phyloP scores from a whole-genome alignment of 345 rosid species.

The Heritiera fomes region DNA sequence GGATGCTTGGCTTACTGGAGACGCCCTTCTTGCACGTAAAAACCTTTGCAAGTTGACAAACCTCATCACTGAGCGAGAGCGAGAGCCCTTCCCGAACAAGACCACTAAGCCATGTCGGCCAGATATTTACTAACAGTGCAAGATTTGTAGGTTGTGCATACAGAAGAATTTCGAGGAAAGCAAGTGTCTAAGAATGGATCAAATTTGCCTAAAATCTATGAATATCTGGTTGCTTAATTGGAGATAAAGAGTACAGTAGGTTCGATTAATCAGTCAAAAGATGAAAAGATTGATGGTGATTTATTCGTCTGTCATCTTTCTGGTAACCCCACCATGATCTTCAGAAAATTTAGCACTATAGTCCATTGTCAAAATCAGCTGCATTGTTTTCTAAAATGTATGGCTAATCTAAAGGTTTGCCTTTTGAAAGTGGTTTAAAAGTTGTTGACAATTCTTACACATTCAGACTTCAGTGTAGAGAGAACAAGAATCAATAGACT shows the following conservation, averaged over 20 bases:
- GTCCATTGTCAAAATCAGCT: neutral
- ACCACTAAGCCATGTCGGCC: conserved; percentile 7
- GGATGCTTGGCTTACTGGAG: neutral
- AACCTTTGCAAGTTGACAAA: neutral
- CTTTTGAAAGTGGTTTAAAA: neutral
- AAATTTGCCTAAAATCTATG: neutral
- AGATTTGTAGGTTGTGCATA: neutral
- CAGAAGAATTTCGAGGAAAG: neutral
- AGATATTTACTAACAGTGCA: neutral
- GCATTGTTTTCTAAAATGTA: neutral
- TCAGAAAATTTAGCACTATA: neutral
- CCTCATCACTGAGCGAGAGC: too few relatives aligned
- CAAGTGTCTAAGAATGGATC: neutral
- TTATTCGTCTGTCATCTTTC: neutral
- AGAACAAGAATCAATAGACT: too few relatives aligned
- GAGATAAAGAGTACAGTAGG: neutral
- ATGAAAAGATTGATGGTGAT: neutral
- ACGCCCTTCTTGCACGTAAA: neutral
- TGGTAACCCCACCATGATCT: conserved; percentile 9
- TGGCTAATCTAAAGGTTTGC: neutral
- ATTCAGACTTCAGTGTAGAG: neutral
- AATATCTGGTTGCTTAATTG: too few relatives aligned
- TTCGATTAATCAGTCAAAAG: neutral
- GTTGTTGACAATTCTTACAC: neutral
- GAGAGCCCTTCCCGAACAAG: neutral